A percentile compares a stretch with the other conserved stretches of the same genome.
Conservation (phyloP, 2,329 filamentous ascomycete species). For the Colletotrichum truncatum region DNA sequence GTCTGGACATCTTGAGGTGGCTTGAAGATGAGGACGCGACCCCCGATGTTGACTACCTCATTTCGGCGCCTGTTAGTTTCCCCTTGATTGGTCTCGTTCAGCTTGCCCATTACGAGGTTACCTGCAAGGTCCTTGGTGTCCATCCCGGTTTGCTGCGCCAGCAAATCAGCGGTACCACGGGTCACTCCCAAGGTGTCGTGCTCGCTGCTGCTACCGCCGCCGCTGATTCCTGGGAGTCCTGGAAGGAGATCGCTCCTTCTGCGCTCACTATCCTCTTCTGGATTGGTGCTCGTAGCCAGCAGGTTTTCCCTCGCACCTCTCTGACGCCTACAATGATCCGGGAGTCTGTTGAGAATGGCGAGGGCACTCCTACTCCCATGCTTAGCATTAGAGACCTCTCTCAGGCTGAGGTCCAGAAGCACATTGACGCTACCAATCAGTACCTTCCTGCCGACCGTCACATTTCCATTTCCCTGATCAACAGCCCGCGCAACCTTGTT, state of each 20-base stretch:
- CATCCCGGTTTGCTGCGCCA: constrained; percentile 90
- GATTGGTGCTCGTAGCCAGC: constrained; percentile 97
- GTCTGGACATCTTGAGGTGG: constrained; percentile 95
- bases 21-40: constrained; percentile 88
- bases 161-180: constrained; percentile 86
- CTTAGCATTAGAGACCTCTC: constrained; percentile 95
- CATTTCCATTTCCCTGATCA: constrained; percentile 94
- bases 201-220: constrained; percentile 92
- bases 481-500: constrained; percentile 96
- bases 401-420: constrained; percentile 88
- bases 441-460: constrained; percentile 93
- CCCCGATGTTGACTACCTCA: constrained; percentile 92
- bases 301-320: constrained; percentile 95
- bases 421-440: constrained; percentile 96
- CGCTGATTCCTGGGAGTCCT: constrained; percentile 92
- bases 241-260: constrained; percentile 79
- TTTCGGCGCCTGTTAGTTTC: constrained; percentile 94
- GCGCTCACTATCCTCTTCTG: constrained; percentile 96
- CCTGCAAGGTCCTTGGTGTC: constrained; percentile 89
- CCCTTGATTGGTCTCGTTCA: constrained; percentile 96
- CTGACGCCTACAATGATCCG: constrained; percentile 89
- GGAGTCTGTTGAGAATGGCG: constrained; percentile 92
- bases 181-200: constrained; percentile 96
- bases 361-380: constrained; percentile 97
- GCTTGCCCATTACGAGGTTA: constrained; percentile 93